A percentile compares a stretch with the other conserved stretches of the same genome.
These are phyloP conservation scores for Chalara sp. DNA, from an alignment of 2,329 filamentous ascomycete species.

Conservation along the genomic window DNA sequence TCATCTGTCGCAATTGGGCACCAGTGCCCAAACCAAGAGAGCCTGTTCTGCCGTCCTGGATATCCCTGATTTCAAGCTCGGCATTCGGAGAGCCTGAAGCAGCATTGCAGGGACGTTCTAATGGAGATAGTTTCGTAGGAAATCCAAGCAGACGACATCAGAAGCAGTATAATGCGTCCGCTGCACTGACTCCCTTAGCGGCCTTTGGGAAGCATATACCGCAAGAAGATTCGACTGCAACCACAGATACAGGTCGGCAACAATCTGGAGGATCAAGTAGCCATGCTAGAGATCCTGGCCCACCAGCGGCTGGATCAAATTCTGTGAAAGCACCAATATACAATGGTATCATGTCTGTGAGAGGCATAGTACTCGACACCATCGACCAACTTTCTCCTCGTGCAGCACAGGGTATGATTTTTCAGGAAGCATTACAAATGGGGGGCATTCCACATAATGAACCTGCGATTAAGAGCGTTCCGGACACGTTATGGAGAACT, in stretches of 20 bases:
- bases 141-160: background rate
- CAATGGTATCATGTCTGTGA: slow-evolving; percentile 3
- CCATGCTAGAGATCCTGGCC: background rate
- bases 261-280: background rate
- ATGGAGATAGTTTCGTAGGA: background rate
- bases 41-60: no score
- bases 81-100: no score
- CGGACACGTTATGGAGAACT: no score
- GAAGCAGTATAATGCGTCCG: background rate
- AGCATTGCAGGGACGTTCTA: background rate
- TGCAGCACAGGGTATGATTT: slow-evolving; percentile 6
- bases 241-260: background rate
- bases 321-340: background rate
- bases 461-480: no score
- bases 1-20: no score
- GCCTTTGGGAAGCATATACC: background rate
- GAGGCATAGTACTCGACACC: slow-evolving; percentile 6
- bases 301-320: background rate
- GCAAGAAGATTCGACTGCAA: background rate
- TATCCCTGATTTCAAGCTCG: no score
- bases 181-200: background rate
- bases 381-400: slow-evolving; percentile 1
- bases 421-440: background rate
- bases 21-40: no score
- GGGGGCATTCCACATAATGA: no score